A percentile compares a stretch with the other conserved stretches of the same genome.
Evolutionary conservation across 2,329 filamentous ascomycete species (phyloP).

Genomic region (Phialocephala subalpina): DNA sequence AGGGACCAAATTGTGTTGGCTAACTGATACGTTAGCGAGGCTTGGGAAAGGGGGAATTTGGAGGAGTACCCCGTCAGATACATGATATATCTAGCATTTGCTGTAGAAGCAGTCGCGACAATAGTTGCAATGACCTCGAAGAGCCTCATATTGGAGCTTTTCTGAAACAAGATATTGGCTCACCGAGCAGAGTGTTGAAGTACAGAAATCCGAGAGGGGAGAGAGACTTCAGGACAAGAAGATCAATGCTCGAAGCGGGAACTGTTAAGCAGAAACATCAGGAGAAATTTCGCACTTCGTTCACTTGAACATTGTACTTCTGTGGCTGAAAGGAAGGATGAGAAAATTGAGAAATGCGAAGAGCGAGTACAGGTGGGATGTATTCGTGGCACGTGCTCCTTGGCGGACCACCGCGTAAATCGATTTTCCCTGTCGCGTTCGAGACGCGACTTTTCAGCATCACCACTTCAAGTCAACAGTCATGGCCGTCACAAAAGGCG

Average conservation of each 20-base stretch:
- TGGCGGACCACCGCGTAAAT: slow-evolving; percentile 32
- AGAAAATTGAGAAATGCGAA: background rate
- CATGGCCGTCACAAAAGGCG: slow-evolving; percentile 40
- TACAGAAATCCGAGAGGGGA: background rate
- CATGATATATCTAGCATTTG: slow-evolving; percentile 39
- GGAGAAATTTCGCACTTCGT: background rate
- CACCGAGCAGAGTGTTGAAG: background rate
- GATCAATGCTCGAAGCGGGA: background rate
- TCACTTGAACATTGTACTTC: background rate
- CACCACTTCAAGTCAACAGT: slow-evolving; percentile 18
- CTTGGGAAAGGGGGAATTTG: background rate
- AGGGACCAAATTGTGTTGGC: slow-evolving; percentile 46
- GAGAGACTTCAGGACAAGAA: background rate
- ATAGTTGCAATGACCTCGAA: background rate
- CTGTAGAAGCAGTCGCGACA: slow-evolving; percentile 15
- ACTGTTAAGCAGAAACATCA: background rate
- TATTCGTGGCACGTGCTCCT: background rate
- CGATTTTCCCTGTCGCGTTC: slow-evolving; percentile 28
- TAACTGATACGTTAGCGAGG: slow-evolving; percentile 20
- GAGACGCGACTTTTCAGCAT: slow-evolving; percentile 32
- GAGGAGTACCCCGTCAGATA: slow-evolving; percentile 37
- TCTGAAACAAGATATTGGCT: background rate
- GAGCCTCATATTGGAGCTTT: background rate
- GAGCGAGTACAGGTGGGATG: background rate
- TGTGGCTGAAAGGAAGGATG: background rate